phyloP scores from a whole-genome alignment of 495 filamentous ascomycete genomes.

The Platismatia glauca region DNA sequence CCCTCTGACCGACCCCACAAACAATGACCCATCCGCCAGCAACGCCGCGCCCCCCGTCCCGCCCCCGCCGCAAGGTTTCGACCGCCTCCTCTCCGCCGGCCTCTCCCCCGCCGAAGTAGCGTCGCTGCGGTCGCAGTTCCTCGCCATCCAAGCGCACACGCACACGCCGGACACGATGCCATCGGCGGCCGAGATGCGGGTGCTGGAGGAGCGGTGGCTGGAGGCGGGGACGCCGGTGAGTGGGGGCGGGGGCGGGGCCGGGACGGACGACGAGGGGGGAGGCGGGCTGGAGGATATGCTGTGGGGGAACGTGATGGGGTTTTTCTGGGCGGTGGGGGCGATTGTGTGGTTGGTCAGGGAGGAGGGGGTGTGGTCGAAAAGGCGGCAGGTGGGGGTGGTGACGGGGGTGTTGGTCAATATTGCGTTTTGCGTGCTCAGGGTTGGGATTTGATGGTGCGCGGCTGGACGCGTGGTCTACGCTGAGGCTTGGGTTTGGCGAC shows the following conservation, averaged over 20 bases:
- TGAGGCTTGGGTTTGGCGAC: not conserved
- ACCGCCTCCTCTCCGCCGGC: slow-evolving; percentile 68
- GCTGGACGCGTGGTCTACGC: not conserved
- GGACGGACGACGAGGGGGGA: slow-evolving; percentile 46
- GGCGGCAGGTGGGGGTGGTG: slow-evolving; percentile 75
- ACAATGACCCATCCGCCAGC: slow-evolving; percentile 2
- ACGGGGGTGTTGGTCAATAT: slow-evolving; percentile 70
- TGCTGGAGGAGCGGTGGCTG: slow-evolving; percentile 86
- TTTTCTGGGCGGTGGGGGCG: slow-evolving; percentile 87
- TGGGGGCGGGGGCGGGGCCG: slow-evolving; percentile 31
- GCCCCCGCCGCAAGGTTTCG: slow-evolving; percentile 71
- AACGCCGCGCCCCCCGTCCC: slow-evolving; percentile 39
- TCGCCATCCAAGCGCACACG: slow-evolving; percentile 62
- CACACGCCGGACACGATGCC: slow-evolving; percentile 85
- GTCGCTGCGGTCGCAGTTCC: slow-evolving; percentile 75
- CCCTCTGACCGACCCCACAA: slow-evolving; percentile 10
- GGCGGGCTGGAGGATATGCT: slow-evolving; percentile 73
- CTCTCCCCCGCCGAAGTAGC: slow-evolving; percentile 76
- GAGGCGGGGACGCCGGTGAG: slow-evolving; percentile 48
- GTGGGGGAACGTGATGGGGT: slow-evolving; percentile 79
- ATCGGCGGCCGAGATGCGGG: slow-evolving; percentile 45
- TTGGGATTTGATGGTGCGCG: slow-evolving; percentile 19
- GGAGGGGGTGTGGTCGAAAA: slow-evolving; percentile 76
- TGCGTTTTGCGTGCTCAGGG: slow-evolving; percentile 57
- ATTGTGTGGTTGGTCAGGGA: slow-evolving; percentile 77